phyloP scores from a whole-genome alignment of 495 filamentous ascomycete genomes.

The Talaromyces borbonicus region DNA sequence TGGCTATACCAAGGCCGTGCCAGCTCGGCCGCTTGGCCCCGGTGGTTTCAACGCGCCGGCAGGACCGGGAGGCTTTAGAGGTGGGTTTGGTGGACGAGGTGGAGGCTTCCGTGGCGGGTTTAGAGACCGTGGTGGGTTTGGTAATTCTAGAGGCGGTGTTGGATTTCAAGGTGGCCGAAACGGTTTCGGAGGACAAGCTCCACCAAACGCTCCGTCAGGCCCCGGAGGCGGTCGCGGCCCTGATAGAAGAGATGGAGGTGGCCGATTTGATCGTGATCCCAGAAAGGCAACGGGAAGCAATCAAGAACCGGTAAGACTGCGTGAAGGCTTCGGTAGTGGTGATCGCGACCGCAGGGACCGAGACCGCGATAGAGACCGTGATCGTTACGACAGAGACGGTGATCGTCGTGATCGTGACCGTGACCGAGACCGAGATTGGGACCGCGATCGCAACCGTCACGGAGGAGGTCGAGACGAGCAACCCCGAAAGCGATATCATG shows the following conservation, averaged over 20 bases:
- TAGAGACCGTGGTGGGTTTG: conserved; percentile 52
- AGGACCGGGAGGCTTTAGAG: conserved; percentile 58
- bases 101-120: conserved; percentile 49
- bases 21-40: conserved; percentile 57
- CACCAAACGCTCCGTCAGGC: conserved; percentile 70
- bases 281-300: conserved; percentile 45
- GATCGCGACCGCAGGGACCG: conserved; percentile 49
- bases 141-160: conserved; percentile 47
- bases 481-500: conserved; percentile 47
- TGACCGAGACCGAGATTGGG: conserved; percentile 27
- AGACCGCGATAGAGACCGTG: conserved; percentile 44
- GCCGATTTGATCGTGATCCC: conserved; percentile 38
- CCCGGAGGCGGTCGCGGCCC: conserved; percentile 57
- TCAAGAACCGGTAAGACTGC: conserved; percentile 41
- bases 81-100: conserved; percentile 48
- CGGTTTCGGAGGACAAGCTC: conserved; percentile 53
- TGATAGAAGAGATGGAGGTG: conserved; percentile 33
- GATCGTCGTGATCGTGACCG: conserved; percentile 48
- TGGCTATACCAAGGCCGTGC: conserved; percentile 78
- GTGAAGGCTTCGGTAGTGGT: conserved; percentile 41
- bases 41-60: conserved; percentile 47
- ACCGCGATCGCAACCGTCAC: conserved; percentile 39
- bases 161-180: conserved; percentile 52
- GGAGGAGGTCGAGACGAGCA: conserved; percentile 49
- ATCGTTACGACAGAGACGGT: conserved; percentile 30